Evolutionary conservation across 1,284 basidiomycete species (phyloP), one percentile per base, ranked within the genome.

Genomic region (Rugosomyces carneus): DNA sequence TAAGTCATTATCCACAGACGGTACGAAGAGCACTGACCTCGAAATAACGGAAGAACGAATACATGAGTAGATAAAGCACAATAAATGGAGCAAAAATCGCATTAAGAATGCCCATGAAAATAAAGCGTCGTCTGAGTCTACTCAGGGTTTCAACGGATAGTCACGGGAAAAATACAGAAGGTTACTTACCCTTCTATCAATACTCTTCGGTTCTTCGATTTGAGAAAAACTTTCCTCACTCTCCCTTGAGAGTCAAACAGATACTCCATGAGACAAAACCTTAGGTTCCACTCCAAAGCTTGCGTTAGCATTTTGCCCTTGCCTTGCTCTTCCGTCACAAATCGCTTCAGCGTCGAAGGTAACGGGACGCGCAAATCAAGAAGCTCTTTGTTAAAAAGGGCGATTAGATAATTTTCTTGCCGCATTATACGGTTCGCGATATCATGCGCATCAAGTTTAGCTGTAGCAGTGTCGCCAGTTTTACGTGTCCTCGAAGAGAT

Each of bases 31-130:
- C 15, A 50, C 78, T 45, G 42, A 91, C 93, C 73, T 98, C 95
- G 56, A 99, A 99, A 66, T 99, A 99, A 11, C 94, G 89, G 75
- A 99, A 99, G 77, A 99, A 99, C 0, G 93, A 98, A 65, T 96
- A 99, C 80, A 97, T 87, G 37, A 97, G 66, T 37, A 97, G 78
- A 66, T 98, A 99, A n/a, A 94, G 69, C 27, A 99, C 89, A 57
- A 99, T 98, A 68, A 98, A 95, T 0, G 96, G 96, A 1, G 91
- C 92, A 59, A 98, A 93, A 11, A 95, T 79, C 1, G 89, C 90
- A 57, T 99, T 99, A 49, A 98, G 66, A 42, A 95, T 80, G 13
- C 92, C 95, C 89, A 98, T 95, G 64, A 99, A 95, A 50, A 95
- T 81, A 62, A 99, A 89, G 0, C 96, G 80, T 46, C 89, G 75